Base-by-base conservation (phyloP, 768 basidiomycete species). In the Pisolithus orientalis region DNA sequence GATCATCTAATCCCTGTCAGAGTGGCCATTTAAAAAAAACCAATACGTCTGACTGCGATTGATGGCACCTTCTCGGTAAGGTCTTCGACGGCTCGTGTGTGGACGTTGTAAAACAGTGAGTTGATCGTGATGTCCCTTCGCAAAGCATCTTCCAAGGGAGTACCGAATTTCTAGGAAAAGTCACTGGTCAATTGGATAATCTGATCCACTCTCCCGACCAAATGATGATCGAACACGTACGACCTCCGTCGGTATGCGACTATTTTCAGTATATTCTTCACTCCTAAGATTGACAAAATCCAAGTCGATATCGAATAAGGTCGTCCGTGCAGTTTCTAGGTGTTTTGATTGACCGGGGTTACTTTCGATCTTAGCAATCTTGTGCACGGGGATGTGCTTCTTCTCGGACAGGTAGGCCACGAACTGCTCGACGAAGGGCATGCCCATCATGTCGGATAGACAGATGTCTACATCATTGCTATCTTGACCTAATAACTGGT, bases 261-360 rank as follows among this genome's bases (percentile, higher is more conserved):
- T 94, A 45, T 83, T 76, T 37, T 80, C 77, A 0, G 91, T 84
- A 70, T 99, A 99, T 56, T 86, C 90, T 68, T 99, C 96, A 56
- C 85, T 90, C 56, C 96, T 74, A 51, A 98, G 72, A 63, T 97
- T 97, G 3, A 98, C 96, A 56, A 96, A 84, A 67, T 99, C 96
- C 44, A 98, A 74, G 53, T 94, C 90, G 44, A 89, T 70, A 2
- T 80, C 93, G 50, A 90, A 74, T 32, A 98, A 71, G 40, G 80
- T 83, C 38, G 92, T 85, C 39, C 85, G 85, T 2, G 94, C 94
- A 1, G 96, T 97, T 70, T 98, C 95, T 29, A 99, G 78, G 70
- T 99, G 96, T 65, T 99, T 99, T 31, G 91, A 94, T 71, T 98
- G 95, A 39, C 94, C 93, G 0, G 96, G 95, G 64, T 98, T 98